Percentiles rank a stretch among this genome's conserved stretches.
phyloP scores from a whole-genome alignment of 805 yeast genomes.

The Candida insectalens region DNA sequence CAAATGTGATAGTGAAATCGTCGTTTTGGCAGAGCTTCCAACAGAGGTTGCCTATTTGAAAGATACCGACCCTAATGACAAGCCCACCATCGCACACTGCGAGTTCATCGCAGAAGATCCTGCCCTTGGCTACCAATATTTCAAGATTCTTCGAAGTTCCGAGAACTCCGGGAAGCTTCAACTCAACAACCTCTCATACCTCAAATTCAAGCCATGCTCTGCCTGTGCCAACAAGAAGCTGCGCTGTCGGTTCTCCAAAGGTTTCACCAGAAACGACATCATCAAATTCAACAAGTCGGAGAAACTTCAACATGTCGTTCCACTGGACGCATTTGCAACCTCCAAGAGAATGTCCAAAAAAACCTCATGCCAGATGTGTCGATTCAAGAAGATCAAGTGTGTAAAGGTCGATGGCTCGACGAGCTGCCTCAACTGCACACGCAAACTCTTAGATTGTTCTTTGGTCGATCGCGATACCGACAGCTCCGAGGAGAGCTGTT shows the following conservation, averaged over 20 bases:
- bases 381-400: slow-evolving; percentile 26
- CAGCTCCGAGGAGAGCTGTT: no score
- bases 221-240: slow-evolving; percentile 40
- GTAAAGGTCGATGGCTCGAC: slow-evolving; percentile 18
- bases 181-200: slow-evolving; percentile 16
- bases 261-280: slow-evolving; percentile 56
- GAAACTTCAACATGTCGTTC: slow-evolving; percentile 6
- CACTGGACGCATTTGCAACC: neutral
- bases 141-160: slow-evolving; percentile 15
- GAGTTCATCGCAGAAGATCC: slow-evolving; percentile 16
- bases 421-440: slow-evolving; percentile 20
- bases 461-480: no score
- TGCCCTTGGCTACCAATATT: slow-evolving; percentile 17
- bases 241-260: slow-evolving; percentile 50
- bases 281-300: slow-evolving; percentile 27
- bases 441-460: slow-evolving; percentile 20
- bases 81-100: slow-evolving; percentile 26
- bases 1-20: slow-evolving; percentile 62
- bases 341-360: slow-evolving; percentile 17
- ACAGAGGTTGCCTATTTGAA: neutral
- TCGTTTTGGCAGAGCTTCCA: slow-evolving; percentile 18
- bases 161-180: slow-evolving; percentile 5
- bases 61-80: slow-evolving; percentile 14
- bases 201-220: slow-evolving; percentile 45
- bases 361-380: slow-evolving; percentile 24